Base-by-base conservation (phyloP, 2,329 filamentous ascomycete species). In the Capronia americana region DNA sequence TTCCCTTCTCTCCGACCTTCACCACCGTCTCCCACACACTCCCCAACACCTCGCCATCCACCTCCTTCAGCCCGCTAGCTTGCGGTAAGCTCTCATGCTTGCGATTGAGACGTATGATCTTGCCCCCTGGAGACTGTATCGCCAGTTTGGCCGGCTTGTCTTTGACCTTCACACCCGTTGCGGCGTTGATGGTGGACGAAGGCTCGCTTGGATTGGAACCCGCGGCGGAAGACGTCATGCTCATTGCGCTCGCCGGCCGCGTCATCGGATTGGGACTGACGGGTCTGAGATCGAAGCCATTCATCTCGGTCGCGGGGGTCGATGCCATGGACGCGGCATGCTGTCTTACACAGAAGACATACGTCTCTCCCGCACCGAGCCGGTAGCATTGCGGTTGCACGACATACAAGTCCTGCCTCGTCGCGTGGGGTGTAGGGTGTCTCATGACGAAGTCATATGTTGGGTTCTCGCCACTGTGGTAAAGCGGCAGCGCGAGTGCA, bases 401-500 rank as follows among this genome's bases (percentile, higher is more conserved):
- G 69, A 99, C 92, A 78, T 99, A 99, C 65, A 99, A 89, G 76
- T 99, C 95, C 78, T 99, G 93, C 50, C 94, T 88, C 75, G 97
- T 93, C n/a, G 95, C 95, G 77, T 99, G 95, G 8, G 95, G 95
- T 2, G 95, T 99, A 7, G 96, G 96, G 77, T 99, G 95, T 4
- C 95, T 88, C 46, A 90, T 90, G 54, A 97, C 85, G 78, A 98
- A 99, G 66, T 97, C 92, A 78, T 97, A 99, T 0, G 92, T 87
- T 2, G 95, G 95, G 75, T 99, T 99, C 73, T 94, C 91, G 66
- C 95, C 95, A 0, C 88, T 90, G 78, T 99, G 95, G 44, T 92
- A 86, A 59, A 99, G 88, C 0, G 95, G 94, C n/a, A 99, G 80
- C 3, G 93, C 88, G 70, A 98, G 89, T 0, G 94, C 93, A 61